These are phyloP conservation scores for Sarocladiaceae sp. DNA, from an alignment of 2,329 filamentous ascomycete genomes.

Conservation along the genomic window DNA sequence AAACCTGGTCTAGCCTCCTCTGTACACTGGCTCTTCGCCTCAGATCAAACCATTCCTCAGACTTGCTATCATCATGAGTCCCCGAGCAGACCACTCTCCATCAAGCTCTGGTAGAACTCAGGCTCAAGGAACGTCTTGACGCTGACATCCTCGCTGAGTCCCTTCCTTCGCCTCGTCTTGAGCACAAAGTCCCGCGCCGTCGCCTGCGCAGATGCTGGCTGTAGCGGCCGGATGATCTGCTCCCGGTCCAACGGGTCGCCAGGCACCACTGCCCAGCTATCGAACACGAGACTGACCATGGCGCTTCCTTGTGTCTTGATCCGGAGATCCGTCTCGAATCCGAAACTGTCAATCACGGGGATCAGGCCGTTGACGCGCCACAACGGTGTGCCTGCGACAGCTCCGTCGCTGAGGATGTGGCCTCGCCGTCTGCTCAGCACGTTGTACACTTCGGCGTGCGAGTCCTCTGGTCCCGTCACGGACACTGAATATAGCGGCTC, in stretches of 20 bases:
- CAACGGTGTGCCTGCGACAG: constrained; percentile 87
- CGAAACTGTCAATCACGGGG: constrained; percentile 94
- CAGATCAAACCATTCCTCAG: too few species aligned
- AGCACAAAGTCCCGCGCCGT: constrained; percentile 94
- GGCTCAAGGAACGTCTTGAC: constrained; percentile 96
- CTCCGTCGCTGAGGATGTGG: constrained; percentile 89
- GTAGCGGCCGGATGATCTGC: constrained; percentile 73
- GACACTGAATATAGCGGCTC: constrained; percentile 90
- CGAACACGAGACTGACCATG: constrained; percentile 86
- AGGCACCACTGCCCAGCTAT: constrained; percentile 92
- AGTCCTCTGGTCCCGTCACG: constrained; percentile 87
- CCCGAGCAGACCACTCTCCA: constrained; percentile 82
- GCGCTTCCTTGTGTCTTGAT: constrained; percentile 94
- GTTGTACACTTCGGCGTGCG: constrained; percentile 84
- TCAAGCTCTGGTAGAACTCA: constrained; percentile 81
- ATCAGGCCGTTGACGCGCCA: constrained; percentile 88
- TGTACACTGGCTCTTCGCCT: too few species aligned
- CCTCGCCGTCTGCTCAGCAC: constrained; percentile 82
- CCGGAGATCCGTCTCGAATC: constrained; percentile 93
- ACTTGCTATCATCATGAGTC: too few species aligned
- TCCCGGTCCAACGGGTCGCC: constrained; percentile 90
- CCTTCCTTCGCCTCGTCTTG: constrained; percentile 91
- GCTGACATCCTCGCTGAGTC: constrained; percentile 88
- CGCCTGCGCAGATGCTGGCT: constrained; percentile 81
- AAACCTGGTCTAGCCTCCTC: too few species aligned